Conservation (phyloP, 176 grass and related monocot genomes). For the Puccinellia tenuiflora region DNA sequence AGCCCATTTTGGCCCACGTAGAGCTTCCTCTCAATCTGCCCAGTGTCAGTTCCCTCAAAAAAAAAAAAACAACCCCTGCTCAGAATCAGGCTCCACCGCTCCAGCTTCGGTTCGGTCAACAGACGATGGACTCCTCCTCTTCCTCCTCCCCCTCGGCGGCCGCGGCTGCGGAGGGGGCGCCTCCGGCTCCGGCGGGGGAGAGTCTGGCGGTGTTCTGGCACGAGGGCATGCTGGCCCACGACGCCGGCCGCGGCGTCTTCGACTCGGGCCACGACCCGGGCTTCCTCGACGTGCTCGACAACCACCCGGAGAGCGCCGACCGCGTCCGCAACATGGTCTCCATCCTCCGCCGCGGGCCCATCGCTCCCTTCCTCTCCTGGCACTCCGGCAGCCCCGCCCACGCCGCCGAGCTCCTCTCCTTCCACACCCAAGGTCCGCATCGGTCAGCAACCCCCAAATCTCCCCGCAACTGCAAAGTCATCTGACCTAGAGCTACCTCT, state of each 20-base stretch:
- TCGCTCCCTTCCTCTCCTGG: conserved; percentile 64
- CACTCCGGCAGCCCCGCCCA: conserved; percentile 62
- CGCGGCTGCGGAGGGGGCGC: neutral
- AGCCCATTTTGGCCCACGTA: neutral
- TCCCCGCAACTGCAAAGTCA: no score
- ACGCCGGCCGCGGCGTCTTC: conserved; percentile 73
- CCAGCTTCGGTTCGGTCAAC: no score
- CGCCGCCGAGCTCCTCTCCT: conserved; percentile 55
- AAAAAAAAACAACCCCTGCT: no score
- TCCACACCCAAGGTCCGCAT: conserved; percentile 38
- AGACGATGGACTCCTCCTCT: conserved; percentile 20
- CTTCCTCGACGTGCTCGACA: conserved; percentile 88
- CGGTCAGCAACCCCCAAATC: conserved; percentile 34
- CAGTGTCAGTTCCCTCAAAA: no score
- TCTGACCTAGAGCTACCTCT: neutral
- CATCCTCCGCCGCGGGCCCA: conserved; percentile 75
- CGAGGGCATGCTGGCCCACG: conserved; percentile 89
- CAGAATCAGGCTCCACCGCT: no score
- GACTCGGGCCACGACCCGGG: conserved; percentile 81
- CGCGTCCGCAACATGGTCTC: conserved; percentile 93
- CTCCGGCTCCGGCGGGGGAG: neutral
- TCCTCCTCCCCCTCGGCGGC: neutral
- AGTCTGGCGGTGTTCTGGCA: conserved; percentile 80
- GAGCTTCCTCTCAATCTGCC: no score
- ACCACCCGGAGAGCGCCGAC: conserved; percentile 86